A percentile compares a stretch with the other conserved stretches of the same genome.
These are phyloP conservation scores for Ophiocordyceps camponoti-floridani DNA, from an alignment of 2,329 filamentous ascomycete genomes.

Conservation along the genomic window DNA sequence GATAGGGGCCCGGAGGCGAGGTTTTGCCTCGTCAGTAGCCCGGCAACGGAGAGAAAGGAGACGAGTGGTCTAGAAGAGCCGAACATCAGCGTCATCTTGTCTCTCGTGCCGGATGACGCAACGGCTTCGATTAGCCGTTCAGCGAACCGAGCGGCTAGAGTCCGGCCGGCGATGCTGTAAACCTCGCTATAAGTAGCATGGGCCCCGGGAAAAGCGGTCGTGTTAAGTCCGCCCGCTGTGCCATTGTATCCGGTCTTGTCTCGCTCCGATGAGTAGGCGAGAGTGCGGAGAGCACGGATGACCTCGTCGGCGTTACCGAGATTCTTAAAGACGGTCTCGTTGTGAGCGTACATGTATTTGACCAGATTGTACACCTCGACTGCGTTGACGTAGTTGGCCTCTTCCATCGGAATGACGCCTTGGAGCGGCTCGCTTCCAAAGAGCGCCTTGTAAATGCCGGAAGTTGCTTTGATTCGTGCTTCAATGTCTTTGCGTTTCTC, in stretches of 20 bases:
- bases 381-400: slow-evolving; percentile 28
- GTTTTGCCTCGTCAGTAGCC: slow-evolving; percentile 30
- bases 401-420: slow-evolving; percentile 14
- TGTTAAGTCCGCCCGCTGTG: slow-evolving; percentile 13
- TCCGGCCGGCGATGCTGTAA: slow-evolving; percentile 33
- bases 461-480: slow-evolving; percentile 8
- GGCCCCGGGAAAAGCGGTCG: slow-evolving; percentile 2
- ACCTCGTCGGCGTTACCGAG: slow-evolving; percentile 17
- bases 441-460: slow-evolving; percentile 24
- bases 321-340: slow-evolving; percentile 19
- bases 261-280: slow-evolving; percentile 54
- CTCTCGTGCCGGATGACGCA: slow-evolving; percentile 19
- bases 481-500: slow-evolving; percentile 8
- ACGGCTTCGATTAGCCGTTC: slow-evolving; percentile 17
- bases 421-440: slow-evolving; percentile 18
- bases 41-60: slow-evolving; percentile 32
- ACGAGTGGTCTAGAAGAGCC: slow-evolving; percentile 36
- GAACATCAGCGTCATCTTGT: slow-evolving; percentile 35
- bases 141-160: slow-evolving; percentile 24
- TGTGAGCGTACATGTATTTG: slow-evolving; percentile 33
- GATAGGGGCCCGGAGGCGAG: slow-evolving; percentile 21
- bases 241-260: slow-evolving; percentile 34
- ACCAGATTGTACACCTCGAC: slow-evolving; percentile 37
- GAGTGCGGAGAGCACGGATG: slow-evolving; percentile 30
- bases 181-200: slow-evolving; percentile 17